Conservation (phyloP, 176 grass and related monocot genomes). For the Musa troglodytarum region DNA sequence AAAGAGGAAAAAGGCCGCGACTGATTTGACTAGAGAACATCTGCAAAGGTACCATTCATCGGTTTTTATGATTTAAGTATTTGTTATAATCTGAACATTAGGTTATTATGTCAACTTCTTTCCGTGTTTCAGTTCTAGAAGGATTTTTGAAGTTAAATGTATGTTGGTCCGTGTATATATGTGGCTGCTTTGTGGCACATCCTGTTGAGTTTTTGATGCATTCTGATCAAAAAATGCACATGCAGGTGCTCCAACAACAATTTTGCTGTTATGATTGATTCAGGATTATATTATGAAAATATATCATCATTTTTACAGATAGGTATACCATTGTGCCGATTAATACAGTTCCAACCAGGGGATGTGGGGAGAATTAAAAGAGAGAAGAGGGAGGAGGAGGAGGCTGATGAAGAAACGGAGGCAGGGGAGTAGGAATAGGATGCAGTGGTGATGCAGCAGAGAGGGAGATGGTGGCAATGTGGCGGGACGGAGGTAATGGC, state of each 20-base stretch:
- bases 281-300: neutral
- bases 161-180: neutral
- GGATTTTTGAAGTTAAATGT: neutral
- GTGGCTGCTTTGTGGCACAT: neutral
- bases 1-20: slow-evolving; percentile 77
- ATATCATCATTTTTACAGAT: neutral
- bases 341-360: no score
- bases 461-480: no score
- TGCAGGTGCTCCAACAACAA: neutral
- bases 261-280: neutral
- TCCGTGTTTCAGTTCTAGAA: neutral
- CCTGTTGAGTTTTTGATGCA: neutral
- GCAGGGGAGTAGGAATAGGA: no score
- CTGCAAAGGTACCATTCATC: slow-evolving; percentile 54
- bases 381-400: no score
- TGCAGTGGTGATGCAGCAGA: no score
- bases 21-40: slow-evolving; percentile 90
- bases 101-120: neutral
- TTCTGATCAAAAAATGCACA: neutral
- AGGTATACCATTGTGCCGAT: no score
- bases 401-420: no score
- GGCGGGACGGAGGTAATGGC: neutral
- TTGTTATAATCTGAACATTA: neutral
- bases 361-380: no score
- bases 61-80: neutral